These are phyloP conservation scores for Cucurbita maxima DNA, from an alignment of 306 rosid species.

Conservation along the genomic window DNA sequence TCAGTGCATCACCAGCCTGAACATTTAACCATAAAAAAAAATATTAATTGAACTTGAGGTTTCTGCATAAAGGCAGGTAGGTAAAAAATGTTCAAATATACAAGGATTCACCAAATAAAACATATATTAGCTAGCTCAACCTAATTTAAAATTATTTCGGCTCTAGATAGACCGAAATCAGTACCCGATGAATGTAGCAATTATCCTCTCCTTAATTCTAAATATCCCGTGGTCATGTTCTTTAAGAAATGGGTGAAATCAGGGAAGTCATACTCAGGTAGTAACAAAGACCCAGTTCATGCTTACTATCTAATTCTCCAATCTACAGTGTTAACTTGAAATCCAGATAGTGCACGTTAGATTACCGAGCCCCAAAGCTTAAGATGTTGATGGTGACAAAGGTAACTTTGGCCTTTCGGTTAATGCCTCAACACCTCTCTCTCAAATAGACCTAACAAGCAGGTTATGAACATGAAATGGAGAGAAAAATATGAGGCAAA, in stretches of 20 bases:
- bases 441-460: not conserved
- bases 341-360: not conserved
- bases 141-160: not conserved
- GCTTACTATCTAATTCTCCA: not conserved
- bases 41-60: not conserved
- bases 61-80: not conserved
- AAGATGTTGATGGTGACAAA: not conserved
- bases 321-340: not conserved
- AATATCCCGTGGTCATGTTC: not conserved
- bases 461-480: not conserved
- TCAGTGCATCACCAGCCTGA: slow-evolving; percentile 98
- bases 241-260: not conserved
- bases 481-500: not conserved
- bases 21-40: slow-evolving; percentile 5
- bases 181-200: not conserved
- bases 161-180: not conserved
- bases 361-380: not conserved
- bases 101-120: not conserved
- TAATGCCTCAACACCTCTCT: not conserved
- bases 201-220: not conserved
- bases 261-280: not conserved
- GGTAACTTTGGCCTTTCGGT: not conserved
- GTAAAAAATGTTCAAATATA: not conserved
- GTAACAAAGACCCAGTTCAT: not conserved
- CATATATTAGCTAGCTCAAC: not conserved